Conservation (phyloP, 73 alveolate genomes). For the Urostyla sp. region DNA sequence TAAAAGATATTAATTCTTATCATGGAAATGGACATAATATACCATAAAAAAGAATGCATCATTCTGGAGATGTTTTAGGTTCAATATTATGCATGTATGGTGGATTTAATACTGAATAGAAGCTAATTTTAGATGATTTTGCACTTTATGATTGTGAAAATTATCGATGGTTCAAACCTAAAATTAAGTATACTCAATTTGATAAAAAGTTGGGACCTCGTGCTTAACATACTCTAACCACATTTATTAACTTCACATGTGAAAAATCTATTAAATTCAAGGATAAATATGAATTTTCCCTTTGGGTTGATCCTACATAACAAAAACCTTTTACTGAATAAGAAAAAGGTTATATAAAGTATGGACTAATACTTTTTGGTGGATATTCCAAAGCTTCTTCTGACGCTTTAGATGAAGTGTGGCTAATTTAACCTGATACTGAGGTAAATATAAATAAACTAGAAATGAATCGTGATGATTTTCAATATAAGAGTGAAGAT, state of each 20-base stretch:
- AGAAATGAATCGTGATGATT: not conserved
- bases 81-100: slow-evolving; percentile 33
- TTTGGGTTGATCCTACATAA: slow-evolving; percentile 1
- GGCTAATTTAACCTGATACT: slow-evolving; percentile 35
- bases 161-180: slow-evolving; percentile 10
- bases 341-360: slow-evolving; percentile 15
- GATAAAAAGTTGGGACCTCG: slow-evolving; percentile 35
- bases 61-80: slow-evolving; percentile 50
- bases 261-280: not conserved
- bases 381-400: slow-evolving; percentile 36
- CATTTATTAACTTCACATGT: not conserved
- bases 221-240: slow-evolving; percentile 45
- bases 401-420: slow-evolving; percentile 35
- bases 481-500: not conserved
- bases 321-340: slow-evolving; percentile 32
- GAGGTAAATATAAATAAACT: not conserved
- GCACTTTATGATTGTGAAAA: slow-evolving; percentile 31
- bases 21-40: slow-evolving; percentile 33
- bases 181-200: slow-evolving; percentile 3
- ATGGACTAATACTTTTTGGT: slow-evolving; percentile 33
- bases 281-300: slow-evolving; percentile 2
- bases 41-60: slow-evolving; percentile 37
- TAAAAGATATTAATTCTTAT: slow-evolving; percentile 17
- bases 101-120: slow-evolving; percentile 42
- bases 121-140: slow-evolving; percentile 32